phyloP scores from a whole-genome alignment of 208 protist genomes.

The Crithidia sp. region DNA sequence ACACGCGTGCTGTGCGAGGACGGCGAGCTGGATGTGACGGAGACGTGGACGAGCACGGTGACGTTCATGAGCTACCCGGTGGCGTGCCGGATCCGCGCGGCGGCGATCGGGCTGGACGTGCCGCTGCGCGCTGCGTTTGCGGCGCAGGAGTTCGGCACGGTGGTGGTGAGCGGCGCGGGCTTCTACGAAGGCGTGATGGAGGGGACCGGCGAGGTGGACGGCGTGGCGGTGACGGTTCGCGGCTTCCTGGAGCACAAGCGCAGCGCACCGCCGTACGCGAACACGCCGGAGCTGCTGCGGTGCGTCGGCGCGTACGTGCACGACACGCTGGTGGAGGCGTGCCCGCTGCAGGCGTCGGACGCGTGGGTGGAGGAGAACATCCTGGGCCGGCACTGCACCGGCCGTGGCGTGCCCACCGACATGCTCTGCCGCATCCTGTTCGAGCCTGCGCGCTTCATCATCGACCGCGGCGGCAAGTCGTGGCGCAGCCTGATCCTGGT shows the following conservation, averaged over 20 bases:
- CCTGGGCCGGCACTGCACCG: slow-evolving; percentile 35
- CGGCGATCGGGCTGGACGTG: slow-evolving; percentile 34
- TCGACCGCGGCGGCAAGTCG: slow-evolving; percentile 67
- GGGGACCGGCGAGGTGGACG: slow-evolving; percentile 32
- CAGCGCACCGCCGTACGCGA: slow-evolving; percentile 10
- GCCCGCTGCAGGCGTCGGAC: slow-evolving; percentile 41
- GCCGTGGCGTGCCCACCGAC: slow-evolving; percentile 21
- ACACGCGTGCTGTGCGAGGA: slow-evolving; percentile 31
- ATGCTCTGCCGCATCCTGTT: slow-evolving; percentile 58
- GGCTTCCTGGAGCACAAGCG: slow-evolving; percentile 61
- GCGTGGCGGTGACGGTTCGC: slow-evolving; percentile 24
- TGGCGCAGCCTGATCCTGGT: slow-evolving; percentile 72
- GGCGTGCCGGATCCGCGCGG: slow-evolving; percentile 30
- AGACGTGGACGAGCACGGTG: slow-evolving; percentile 56
- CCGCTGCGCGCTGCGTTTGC: slow-evolving; percentile 38
- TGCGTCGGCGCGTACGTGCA: slow-evolving; percentile 44
- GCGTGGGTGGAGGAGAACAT: slow-evolving; percentile 57
- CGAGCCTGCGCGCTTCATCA: slow-evolving; percentile 54
- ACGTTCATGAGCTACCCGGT: slow-evolving; percentile 59
- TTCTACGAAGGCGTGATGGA: slow-evolving; percentile 60
- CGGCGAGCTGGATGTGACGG: slow-evolving; percentile 28
- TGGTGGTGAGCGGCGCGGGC: slow-evolving; percentile 40
- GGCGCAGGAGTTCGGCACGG: slow-evolving; percentile 60
- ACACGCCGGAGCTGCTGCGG: slow-evolving; percentile 41
- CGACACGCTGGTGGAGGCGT: slow-evolving; percentile 37